Conservation (phyloP, 2,329 filamentous ascomycete species). For the Talaromyces sp. region DNA sequence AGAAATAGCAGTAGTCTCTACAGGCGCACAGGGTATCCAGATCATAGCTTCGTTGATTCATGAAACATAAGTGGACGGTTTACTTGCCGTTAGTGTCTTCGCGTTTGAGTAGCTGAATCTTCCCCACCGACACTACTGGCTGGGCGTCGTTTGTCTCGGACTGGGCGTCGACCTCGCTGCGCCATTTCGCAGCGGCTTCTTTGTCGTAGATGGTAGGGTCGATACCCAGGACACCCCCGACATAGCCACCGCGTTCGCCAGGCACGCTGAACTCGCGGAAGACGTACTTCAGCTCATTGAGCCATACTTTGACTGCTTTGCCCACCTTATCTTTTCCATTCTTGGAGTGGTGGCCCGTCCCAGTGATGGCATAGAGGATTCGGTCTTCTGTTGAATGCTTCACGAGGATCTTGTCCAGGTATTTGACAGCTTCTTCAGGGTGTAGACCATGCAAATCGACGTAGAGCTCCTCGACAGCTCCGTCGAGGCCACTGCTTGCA, state of each 20-base stretch:
- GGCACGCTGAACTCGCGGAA: slow-evolving; percentile 96
- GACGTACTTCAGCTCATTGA: slow-evolving; percentile 93
- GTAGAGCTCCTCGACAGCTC: slow-evolving; percentile 69
- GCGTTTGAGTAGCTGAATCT: slow-evolving; percentile 47
- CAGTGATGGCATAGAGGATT: slow-evolving; percentile 92
- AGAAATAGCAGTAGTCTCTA: slow-evolving; percentile 18
- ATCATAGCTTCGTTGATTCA: slow-evolving; percentile 19
- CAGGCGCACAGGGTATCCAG: slow-evolving; percentile 16
- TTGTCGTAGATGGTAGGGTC: slow-evolving; percentile 60
- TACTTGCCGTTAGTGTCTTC: slow-evolving; percentile 32
- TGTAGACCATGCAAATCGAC: slow-evolving; percentile 98
- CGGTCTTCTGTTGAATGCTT: slow-evolving; percentile 70
- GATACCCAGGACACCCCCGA: slow-evolving; percentile 63
- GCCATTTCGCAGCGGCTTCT: slow-evolving; percentile 27
- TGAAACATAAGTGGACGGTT: neutral
- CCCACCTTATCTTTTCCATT: slow-evolving; percentile 99
- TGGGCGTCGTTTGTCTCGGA: slow-evolving; percentile 25
- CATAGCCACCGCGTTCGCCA: slow-evolving; percentile 79
- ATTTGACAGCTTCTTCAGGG: slow-evolving; percentile 92
- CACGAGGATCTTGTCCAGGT: slow-evolving; percentile 80
- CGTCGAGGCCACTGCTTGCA: slow-evolving; percentile 40
- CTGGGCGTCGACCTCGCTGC: slow-evolving; percentile 24
- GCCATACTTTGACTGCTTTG: slow-evolving; percentile 82
- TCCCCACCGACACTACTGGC: slow-evolving; percentile 37
- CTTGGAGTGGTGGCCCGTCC: slow-evolving; percentile 95